These are phyloP conservation scores for Clitocybe nebularis DNA, from an alignment of 1,284 basidiomycete genomes.

Conservation along the genomic window DNA sequence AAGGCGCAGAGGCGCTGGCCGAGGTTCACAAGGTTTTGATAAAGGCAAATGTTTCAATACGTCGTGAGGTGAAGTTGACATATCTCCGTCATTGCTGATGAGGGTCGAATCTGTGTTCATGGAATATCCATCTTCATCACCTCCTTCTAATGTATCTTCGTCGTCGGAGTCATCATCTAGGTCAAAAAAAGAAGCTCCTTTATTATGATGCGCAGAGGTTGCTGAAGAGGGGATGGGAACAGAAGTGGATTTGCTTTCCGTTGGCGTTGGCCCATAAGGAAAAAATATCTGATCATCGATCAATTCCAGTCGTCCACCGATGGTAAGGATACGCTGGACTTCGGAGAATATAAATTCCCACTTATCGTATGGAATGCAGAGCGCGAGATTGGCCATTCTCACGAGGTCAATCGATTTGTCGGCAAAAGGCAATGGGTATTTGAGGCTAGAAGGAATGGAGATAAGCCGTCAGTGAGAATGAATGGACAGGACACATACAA, in stretches of 20 bases:
- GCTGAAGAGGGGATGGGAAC: constrained; percentile 11
- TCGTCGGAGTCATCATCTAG: constrained; percentile 17
- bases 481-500: constrained; percentile 46
- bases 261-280: constrained; percentile 38
- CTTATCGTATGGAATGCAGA: constrained; percentile 52
- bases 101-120: constrained; percentile 25
- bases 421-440: constrained; percentile 53
- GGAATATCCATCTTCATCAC: constrained; percentile 23
- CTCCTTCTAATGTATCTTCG: constrained; percentile 25
- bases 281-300: constrained; percentile 70
- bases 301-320: constrained; percentile 60
- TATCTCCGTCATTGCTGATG: constrained; percentile 20
- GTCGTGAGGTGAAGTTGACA: constrained; percentile 12
- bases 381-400: constrained; percentile 60
- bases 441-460: no score
- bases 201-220: constrained; percentile 4
- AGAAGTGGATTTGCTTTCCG: constrained; percentile 9
- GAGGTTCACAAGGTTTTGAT: background rate
- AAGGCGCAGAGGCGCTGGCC: background rate
- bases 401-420: constrained; percentile 64
- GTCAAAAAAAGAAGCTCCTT: constrained; percentile 13
- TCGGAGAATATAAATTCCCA: constrained; percentile 60
- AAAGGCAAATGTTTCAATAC: constrained; percentile 4
- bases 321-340: constrained; percentile 55
- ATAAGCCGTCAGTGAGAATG: constrained; percentile 8